phyloP scores from a whole-genome alignment of 208 protist species.

The Crithidia mellificae region DNA sequence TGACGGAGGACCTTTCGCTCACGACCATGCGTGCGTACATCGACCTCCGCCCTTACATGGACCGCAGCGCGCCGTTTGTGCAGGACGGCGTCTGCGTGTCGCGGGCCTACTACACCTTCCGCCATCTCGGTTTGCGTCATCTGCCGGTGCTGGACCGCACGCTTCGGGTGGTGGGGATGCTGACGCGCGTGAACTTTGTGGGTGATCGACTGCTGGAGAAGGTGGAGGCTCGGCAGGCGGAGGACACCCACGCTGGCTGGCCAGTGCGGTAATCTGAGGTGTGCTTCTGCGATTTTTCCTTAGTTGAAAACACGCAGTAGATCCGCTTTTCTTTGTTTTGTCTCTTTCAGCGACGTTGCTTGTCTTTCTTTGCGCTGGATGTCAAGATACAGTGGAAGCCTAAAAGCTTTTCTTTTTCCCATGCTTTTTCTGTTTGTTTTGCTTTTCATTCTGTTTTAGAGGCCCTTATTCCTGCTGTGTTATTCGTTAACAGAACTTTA shows the following conservation, averaged over 20 bases:
- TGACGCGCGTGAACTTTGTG: conserved; percentile 77
- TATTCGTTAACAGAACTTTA: no score
- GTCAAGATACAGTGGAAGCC: no score
- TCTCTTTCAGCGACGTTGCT: no score
- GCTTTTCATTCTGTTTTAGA: no score
- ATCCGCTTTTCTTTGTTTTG: no score
- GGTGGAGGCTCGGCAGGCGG: conserved; percentile 22
- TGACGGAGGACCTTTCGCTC: conserved; percentile 38
- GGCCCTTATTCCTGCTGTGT: no score
- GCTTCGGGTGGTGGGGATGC: conserved; percentile 71
- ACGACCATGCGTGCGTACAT: conserved; percentile 30
- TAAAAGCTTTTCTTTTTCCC: no score
- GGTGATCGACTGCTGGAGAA: conserved; percentile 62
- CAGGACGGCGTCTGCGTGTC: conserved; percentile 64
- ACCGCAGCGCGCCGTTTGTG: conserved; percentile 62
- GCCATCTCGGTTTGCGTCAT: conserved; percentile 77
- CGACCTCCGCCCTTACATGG: conserved; percentile 64
- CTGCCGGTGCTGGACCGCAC: conserved; percentile 70
- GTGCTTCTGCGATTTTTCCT: no score
- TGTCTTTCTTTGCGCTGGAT: no score
- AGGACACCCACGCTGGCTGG: conserved; percentile 1
- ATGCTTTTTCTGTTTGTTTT: no score
- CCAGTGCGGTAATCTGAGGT: not conserved
- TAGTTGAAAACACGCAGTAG: no score
- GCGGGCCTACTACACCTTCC: conserved; percentile 72